Base-by-base conservation (phyloP, 2,329 filamentous ascomycete genomes). In the Colletotrichum agaves region DNA sequence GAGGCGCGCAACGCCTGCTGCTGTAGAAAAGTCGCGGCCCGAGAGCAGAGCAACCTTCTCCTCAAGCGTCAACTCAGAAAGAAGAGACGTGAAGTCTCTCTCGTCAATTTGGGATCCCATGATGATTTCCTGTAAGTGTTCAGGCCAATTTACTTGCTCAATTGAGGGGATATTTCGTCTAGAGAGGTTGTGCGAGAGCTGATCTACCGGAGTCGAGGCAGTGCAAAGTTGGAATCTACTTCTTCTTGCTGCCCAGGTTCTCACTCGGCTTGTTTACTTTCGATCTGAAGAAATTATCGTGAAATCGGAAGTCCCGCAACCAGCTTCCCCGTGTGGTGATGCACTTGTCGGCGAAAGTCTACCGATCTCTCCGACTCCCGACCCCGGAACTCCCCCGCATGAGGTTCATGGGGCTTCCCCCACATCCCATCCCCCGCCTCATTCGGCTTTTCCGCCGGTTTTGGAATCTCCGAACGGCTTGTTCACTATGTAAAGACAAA, bases 1-100 rank as follows among this genome's bases (percentile, higher is more conserved):
- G 27, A 71, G 31, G 23, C 70, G 62, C 5, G 59, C 27, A 2
- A 69, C 62, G 15, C 69, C 70, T 19, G 69, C 69, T 19, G 69
- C 69, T 3, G 70, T 66, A 8, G 69, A 69, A 37, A 71, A 71
- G 52, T 70, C 65, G 3, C 56, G 17, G 2, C 70, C 70, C 0
- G 70, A 71, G 12, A 71, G 59, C 0, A 71, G 66, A 2, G 59
- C 21, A 10, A 70, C 47, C 39, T 70, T 70, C 41, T 70, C 65
- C 10, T 70, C 56, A 5, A 70, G 19, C 7, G 50, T 62, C 15
- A 69, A 23, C 31, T 69, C 58, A 7, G 41, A 1, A 13, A 69
- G 63, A 4, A 69, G 58, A 27, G 61, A 41, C 7, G 19, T 53
- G 56, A 69, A 69, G 35, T 66, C 63, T 49, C 63, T 56, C 31